Evolutionary conservation across 2,329 filamentous ascomycete species (phyloP).

Genomic region (Botrytis porri): DNA sequence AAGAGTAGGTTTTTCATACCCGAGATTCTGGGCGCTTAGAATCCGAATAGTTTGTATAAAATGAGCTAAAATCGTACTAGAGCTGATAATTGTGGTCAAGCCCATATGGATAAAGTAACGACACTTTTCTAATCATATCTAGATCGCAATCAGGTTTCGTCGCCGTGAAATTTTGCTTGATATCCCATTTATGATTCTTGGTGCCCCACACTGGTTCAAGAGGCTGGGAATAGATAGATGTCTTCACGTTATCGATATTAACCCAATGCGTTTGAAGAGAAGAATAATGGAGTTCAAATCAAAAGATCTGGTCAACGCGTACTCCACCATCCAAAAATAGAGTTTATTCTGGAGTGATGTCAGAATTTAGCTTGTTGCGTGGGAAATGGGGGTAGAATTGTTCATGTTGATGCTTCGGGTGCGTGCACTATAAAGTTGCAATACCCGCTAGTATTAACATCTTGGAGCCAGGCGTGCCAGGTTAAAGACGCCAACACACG

Average conservation of each 20-base stretch:
- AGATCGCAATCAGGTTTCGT: not conserved
- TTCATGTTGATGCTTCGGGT: not conserved
- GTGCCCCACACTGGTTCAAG: not conserved
- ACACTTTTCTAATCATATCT: not conserved
- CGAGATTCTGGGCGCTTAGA: not conserved
- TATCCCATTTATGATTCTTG: not conserved
- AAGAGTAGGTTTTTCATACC: not conserved
- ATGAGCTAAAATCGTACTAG: not conserved
- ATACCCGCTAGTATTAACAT: not conserved
- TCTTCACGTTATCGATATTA: not conserved
- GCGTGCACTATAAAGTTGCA: not conserved
- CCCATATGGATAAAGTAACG: not conserved
- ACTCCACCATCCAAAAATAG: constrained; percentile 1
- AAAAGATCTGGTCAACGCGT: not conserved
- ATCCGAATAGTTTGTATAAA: not conserved
- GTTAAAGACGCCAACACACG: not conserved
- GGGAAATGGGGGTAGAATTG: not conserved
- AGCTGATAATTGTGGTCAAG: not conserved
- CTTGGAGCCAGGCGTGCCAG: not conserved
- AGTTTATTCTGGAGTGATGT: not conserved
- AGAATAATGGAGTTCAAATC: not conserved
- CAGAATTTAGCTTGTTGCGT: not conserved
- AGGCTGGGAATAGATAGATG: not conserved
- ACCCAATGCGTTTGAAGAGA: not conserved
- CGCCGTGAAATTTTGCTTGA: not conserved